These are phyloP conservation scores for Eleusine coracana DNA, from an alignment of 176 grass and related monocot species.

Conservation along the genomic window DNA sequence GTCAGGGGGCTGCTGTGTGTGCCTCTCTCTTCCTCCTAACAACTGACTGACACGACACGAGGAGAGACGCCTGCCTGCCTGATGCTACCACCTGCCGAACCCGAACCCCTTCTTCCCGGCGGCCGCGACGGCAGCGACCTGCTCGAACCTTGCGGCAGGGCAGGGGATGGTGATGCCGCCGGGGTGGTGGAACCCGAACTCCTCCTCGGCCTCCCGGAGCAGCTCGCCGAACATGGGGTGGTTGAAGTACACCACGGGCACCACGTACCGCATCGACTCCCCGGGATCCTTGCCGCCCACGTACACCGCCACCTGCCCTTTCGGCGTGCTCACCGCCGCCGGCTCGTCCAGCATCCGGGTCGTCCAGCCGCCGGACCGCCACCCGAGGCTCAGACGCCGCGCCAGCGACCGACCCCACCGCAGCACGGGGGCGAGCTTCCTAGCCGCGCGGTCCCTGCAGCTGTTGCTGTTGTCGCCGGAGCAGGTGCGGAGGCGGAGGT, in stretches of 20 bases:
- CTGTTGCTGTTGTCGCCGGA: neutral
- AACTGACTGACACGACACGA: neutral
- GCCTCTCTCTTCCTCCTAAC: neutral
- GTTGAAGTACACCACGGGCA: slow-evolving; percentile 95
- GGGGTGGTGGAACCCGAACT: slow-evolving; percentile 91
- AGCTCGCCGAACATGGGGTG: slow-evolving; percentile 90
- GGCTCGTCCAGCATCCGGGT: neutral
- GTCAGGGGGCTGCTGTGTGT: neutral
- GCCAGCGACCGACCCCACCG: slow-evolving; percentile 57
- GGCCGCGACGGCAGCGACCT: slow-evolving; percentile 53
- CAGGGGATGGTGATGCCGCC: slow-evolving; percentile 97
- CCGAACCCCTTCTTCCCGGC: slow-evolving; percentile 46
- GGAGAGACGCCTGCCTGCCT: neutral
- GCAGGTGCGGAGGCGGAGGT: slow-evolving; percentile 27
- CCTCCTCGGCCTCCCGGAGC: slow-evolving; percentile 85
- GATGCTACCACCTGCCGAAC: slow-evolving; percentile 45
- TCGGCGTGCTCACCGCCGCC: slow-evolving; percentile 49
- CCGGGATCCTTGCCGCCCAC: slow-evolving; percentile 49
- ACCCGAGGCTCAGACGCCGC: slow-evolving; percentile 45
- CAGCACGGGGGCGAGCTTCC: slow-evolving; percentile 51
- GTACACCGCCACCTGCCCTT: slow-evolving; percentile 94
- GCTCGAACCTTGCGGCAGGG: slow-evolving; percentile 75
- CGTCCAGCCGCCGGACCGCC: neutral
- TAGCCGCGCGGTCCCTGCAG: slow-evolving; percentile 15
- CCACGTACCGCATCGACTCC: slow-evolving; percentile 66